Base-by-base conservation (phyloP, 805 yeast genomes). In the Pichia insulana region DNA sequence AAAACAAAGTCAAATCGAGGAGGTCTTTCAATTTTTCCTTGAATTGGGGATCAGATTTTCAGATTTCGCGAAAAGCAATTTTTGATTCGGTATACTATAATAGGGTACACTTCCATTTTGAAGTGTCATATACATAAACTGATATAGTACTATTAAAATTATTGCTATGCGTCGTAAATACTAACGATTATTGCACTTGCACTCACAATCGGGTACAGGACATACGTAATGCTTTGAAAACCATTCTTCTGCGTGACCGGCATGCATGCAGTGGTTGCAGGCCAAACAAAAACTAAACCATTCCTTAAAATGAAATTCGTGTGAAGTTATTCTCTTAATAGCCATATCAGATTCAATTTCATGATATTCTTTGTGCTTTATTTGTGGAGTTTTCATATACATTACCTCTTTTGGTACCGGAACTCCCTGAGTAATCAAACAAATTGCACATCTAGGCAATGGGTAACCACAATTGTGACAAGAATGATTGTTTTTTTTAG, bases 211-310 rank as follows among this genome's bases (percentile, higher is more conserved):
- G 0, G 97, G 96, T 3, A 90, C 95, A 0, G 98, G 97, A 55
- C 98, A 90, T 1, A 84, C 76, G 43, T 74, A 76, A 54, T 89
- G 95, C 58, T 80, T 81, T 20, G 81, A 73, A 59, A 90, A 90
- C 98, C 98, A 90, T 54, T 89, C 94, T 49, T 85, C 88, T 0
- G 97, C 97, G 59, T 90, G 98, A 4, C 83, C 88, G 0, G 95
- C 88, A 63, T 90, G 98, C 76, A 80, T 80, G 1, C 96, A 95
- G 54, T 90, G 98, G 56, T 83, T 86, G 58, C 98, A 90, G 28
- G 80, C 76, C 49, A 90, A 63, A 55, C 98, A 90, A 62, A 87
- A 87, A 51, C 92, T 85, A 51, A 90, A 88, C 95, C 96, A 87
- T 48, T 83, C 82, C 45, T 78, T 73, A 57, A 83, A 76, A 45